Evolutionary conservation across 2,329 filamentous ascomycete genomes (phyloP).

Genomic region (Diaporthe destruens): DNA sequence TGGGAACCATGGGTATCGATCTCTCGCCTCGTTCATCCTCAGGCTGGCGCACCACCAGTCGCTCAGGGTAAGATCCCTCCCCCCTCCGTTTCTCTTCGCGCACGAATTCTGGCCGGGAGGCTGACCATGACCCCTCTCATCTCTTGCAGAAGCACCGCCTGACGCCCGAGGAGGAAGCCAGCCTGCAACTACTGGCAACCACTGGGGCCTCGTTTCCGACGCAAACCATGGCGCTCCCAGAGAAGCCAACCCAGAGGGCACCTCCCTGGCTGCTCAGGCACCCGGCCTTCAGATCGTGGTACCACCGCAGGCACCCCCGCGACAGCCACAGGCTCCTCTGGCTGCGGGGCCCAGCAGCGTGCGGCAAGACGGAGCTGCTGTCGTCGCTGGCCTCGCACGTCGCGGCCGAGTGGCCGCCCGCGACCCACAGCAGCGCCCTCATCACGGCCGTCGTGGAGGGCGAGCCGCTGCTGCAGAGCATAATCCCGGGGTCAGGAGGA

Average conservation of each 20-base stretch:
- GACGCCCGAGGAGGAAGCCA: constrained; percentile 30
- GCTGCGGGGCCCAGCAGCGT: constrained; percentile 50
- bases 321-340: constrained; percentile 49
- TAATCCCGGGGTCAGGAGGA: constrained; percentile 29
- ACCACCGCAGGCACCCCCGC: constrained; percentile 45
- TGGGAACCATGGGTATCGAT: constrained; percentile 48
- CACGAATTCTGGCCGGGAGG: too few species aligned
- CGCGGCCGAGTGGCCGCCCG: constrained; percentile 47
- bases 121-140: not conserved
- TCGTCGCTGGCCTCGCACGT: constrained; percentile 47
- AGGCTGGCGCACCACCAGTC: constrained; percentile 46
- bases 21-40: constrained; percentile 44
- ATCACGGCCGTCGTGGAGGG: constrained; percentile 47
- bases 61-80: constrained; percentile 42
- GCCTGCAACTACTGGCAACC: constrained; percentile 45
- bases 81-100: too few species aligned
- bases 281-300: constrained; percentile 50
- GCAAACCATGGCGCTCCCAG: constrained; percentile 36
- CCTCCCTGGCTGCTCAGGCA: constrained; percentile 51
- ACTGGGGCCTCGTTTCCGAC: constrained; percentile 26
- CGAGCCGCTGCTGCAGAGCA: constrained; percentile 44
- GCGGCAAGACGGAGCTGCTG: constrained; percentile 50
- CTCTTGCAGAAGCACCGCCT: not conserved
- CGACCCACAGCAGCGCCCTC: constrained; percentile 44
- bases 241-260: constrained; percentile 47